phyloP scores from a whole-genome alignment of 257 asterid genomes.

The Paraleonurus japonicus region DNA sequence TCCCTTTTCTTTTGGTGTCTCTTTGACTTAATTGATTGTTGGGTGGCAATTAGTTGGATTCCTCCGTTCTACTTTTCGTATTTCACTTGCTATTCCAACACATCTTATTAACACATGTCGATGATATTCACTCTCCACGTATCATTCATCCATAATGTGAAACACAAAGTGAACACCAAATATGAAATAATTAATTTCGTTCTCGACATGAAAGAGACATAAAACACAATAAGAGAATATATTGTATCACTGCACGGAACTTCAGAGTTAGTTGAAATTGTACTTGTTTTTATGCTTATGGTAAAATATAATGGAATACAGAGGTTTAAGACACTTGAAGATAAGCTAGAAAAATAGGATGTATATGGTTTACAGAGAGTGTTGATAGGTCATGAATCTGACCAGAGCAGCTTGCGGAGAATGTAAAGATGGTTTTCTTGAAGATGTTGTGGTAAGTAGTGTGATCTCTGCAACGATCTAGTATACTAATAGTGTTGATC shows the following conservation, averaged over 20 bases:
- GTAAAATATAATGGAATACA: background rate
- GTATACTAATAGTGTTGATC: background rate
- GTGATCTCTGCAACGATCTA: background rate
- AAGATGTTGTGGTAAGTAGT: background rate
- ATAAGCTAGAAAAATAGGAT: background rate
- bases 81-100: too few relatives aligned
- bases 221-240: background rate
- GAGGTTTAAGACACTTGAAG: background rate
- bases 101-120: too few relatives aligned
- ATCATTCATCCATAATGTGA: too few relatives aligned
- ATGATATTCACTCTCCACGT: too few relatives aligned
- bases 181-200: too few relatives aligned
- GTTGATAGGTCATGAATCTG: background rate
- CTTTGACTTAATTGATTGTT: background rate
- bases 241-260: background rate
- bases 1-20: background rate
- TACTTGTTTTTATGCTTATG: background rate
- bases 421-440: background rate
- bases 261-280: background rate
- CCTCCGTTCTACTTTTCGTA: too few relatives aligned
- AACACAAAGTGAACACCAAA: too few relatives aligned
- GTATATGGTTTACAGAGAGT: background rate
- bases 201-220: background rate
- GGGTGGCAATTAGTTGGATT: background rate
- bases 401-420: background rate